Evolutionary conservation across 148 eudicot species (phyloP), one percentile per base, ranked within the genome.

Genomic region (Drosera capensis): DNA sequence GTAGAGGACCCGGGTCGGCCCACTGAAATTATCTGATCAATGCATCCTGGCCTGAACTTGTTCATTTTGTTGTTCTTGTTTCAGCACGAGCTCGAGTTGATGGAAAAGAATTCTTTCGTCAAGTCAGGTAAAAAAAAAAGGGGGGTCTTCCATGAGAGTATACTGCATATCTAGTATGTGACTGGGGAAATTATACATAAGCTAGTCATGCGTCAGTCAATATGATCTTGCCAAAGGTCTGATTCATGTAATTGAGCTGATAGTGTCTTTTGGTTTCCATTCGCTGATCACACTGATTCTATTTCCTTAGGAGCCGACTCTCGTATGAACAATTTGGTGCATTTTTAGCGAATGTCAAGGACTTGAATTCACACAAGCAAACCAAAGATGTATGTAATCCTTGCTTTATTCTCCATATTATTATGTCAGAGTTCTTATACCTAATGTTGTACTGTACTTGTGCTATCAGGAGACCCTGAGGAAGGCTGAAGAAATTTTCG

Each of bases 51-150:
- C n/a, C n/a, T n/a, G 23, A 4, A 17, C n/a, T 22, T 63, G 15
- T 28, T 36, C 12, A 2, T 28, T n/a, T 14, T 41, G 40, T 49
- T 48, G 28, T 1, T 15, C 2, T 25, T 49, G 28, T 55, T 77
- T 39, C 54, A 84, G 97, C 78, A 51, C 73, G 92, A 58, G 46
- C 95, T 34, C 78, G 97, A 23, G 95, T 90, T 55, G 97, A 88
- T 68, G 96, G 94, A 23, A 88, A 90, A 63, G 99, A 90, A 49
- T 85, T 90, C 65, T 90, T 90, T 52, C 90, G 96, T 43, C 95
- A 80, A 90, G 97, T 90, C 68, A 90, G 97, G 86, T 79, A 74
- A 54, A 25, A 34, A 2, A 3, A 28, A 34, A n/a, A n/a, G n/a
- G n/a, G n/a, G n/a, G n/a, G n/a, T n/a, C n/a, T n/a, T n/a, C n/a